Percentiles rank a stretch among this genome's conserved stretches.
These are phyloP conservation scores for Phytophthora boehmeriae DNA, from an alignment of 352 stramenopile species.

Conservation along the genomic window DNA sequence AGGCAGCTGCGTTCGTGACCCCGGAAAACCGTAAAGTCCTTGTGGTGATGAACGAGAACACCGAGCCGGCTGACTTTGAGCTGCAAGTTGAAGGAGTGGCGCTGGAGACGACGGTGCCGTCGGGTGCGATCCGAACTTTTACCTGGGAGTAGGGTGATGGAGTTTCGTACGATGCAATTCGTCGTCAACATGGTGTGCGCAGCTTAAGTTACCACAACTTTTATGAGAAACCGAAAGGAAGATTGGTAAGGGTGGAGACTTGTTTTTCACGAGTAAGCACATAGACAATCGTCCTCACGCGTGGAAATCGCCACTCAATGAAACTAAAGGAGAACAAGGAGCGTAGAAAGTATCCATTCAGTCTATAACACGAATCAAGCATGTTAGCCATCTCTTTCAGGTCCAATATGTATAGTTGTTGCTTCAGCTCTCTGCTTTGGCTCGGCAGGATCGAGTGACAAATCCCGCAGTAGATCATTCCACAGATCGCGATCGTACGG, in stretches of 20 bases:
- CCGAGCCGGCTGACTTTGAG: conserved; percentile 69
- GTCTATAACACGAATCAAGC: too few species aligned
- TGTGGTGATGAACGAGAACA: conserved; percentile 88
- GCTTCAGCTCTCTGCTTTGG: conserved; percentile 18
- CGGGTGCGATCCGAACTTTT: conserved; percentile 74
- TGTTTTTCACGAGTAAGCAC: too few species aligned
- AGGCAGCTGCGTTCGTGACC: conserved; percentile 72
- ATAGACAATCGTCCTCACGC: too few species aligned
- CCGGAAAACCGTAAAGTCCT: conserved; percentile 76
- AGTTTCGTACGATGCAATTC: too few species aligned
- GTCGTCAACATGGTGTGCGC: too few species aligned
- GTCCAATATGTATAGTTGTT: too few species aligned
- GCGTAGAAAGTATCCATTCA: too few species aligned
- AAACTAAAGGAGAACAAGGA: too few species aligned
- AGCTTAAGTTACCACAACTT: neutral
- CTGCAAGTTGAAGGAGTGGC: conserved; percentile 49
- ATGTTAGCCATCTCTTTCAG: too few species aligned
- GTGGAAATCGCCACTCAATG: too few species aligned
- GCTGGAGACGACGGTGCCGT: conserved; percentile 61
- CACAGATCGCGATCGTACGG: conserved; percentile 74
- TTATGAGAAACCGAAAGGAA: neutral
- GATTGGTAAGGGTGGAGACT: too few species aligned
- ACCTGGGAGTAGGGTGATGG: conserved; percentile 53
- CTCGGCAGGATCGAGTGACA: conserved; percentile 30
- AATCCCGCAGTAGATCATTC: conserved; percentile 60